phyloP scores from a whole-genome alignment of 225 moss, liverwort and hornwort species.

The Climacium dendroides region DNA sequence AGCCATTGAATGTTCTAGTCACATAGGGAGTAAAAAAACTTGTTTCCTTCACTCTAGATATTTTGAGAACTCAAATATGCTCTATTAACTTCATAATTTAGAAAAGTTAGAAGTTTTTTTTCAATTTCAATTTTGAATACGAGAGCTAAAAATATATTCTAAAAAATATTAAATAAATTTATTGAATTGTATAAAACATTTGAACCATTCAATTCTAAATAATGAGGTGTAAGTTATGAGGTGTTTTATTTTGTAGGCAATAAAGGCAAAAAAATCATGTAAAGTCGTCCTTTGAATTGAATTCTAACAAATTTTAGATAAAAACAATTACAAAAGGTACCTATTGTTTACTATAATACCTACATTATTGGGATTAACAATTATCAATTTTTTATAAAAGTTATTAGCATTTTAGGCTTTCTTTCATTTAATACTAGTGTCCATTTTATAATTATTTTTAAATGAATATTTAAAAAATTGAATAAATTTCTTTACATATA shows the following conservation, averaged over 20 bases:
- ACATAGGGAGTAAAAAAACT: not conserved
- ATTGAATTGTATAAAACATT: not conserved
- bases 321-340: not conserved
- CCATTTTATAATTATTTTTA: not conserved
- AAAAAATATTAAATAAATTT: not conserved
- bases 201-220: not conserved
- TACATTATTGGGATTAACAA: not conserved
- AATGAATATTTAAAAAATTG: not conserved
- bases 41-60: not conserved
- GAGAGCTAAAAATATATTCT: not conserved
- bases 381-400: not conserved
- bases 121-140: not conserved
- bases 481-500: not conserved
- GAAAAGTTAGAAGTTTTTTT: not conserved
- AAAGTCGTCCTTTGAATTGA: not conserved
- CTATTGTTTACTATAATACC: not conserved
- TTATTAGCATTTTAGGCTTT: not conserved
- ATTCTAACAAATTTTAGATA: not conserved
- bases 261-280: not conserved
- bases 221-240: not conserved
- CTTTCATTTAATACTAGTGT: not conserved
- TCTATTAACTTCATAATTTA: not conserved
- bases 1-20: not conserved
- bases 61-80: fast-evolving
- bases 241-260: not conserved